Evolutionary conservation across 2,329 filamentous ascomycete species (phyloP).

Genomic region (Magnaporthiopsis rhizophila): DNA sequence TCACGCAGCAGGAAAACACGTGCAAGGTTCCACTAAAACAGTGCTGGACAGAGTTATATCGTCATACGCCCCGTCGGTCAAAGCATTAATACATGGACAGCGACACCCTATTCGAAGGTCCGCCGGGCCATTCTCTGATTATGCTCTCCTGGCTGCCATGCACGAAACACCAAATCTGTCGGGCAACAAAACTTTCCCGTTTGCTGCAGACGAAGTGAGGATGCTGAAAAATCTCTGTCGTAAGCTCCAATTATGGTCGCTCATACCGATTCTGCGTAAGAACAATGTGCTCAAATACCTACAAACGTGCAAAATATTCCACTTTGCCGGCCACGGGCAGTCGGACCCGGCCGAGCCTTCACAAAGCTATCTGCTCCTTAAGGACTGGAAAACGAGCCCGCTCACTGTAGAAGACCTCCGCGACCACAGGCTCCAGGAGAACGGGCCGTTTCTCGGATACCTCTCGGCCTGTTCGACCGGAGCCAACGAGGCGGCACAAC

Average conservation of each 20-base stretch:
- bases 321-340: too few species aligned
- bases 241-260: too few species aligned
- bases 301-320: background rate
- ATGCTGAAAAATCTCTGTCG: too few species aligned
- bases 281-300: background rate
- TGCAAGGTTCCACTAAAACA: background rate
- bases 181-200: too few species aligned
- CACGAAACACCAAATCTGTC: background rate
- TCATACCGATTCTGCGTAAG: background rate
- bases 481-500: slow-evolving; percentile 12
- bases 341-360: background rate
- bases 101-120: background rate
- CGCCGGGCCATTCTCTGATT: background rate
- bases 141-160: background rate
- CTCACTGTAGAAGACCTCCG: slow-evolving; percentile 58
- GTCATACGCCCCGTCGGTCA: background rate
- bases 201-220: too few species aligned
- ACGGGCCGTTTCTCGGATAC: slow-evolving; percentile 25
- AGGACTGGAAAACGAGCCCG: slow-evolving; percentile 1
- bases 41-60: background rate
- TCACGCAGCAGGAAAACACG: background rate
- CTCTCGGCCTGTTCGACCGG: slow-evolving; percentile 30
- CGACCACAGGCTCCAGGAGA: slow-evolving; percentile 45
- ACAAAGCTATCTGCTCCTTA: background rate
- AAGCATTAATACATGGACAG: background rate